Percentiles rank a stretch among this genome's conserved stretches.
phyloP scores from a whole-genome alignment of 768 basidiomycete genomes.

The Suillus clintonianus region DNA sequence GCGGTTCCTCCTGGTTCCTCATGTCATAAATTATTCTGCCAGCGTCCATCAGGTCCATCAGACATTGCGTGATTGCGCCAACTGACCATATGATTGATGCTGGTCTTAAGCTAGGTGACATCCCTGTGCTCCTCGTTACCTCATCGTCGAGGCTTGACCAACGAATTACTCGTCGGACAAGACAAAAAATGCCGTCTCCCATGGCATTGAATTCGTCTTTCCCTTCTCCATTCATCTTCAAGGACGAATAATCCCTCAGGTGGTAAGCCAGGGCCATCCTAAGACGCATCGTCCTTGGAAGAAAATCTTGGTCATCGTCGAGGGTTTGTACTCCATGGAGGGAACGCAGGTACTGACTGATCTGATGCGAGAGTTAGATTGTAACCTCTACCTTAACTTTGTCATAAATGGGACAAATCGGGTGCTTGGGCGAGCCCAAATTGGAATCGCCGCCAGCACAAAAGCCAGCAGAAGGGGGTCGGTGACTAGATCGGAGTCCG shows the following conservation, averaged over 20 bases:
- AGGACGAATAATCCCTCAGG: constrained; percentile 53
- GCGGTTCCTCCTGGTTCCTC: no score
- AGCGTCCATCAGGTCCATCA: no score
- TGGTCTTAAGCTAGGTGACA: not conserved
- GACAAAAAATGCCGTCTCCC: constrained; percentile 50
- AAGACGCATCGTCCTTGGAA: constrained; percentile 99
- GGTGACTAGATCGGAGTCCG: not conserved
- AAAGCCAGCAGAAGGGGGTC: not conserved
- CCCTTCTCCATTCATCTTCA: constrained; percentile 59
- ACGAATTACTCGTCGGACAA: constrained; percentile 10
- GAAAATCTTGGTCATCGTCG: constrained; percentile 93
- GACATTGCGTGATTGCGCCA: no score
- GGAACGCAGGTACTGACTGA: constrained; percentile 48
- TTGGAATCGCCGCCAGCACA: not conserved
- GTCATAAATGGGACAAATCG: not conserved
- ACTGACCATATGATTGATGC: no score
- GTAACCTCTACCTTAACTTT: not conserved
- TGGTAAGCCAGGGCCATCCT: constrained; percentile 96
- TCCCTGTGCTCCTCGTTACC: not conserved
- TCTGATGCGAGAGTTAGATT: not conserved
- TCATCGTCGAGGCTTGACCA: constrained; percentile 12
- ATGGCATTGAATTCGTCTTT: constrained; percentile 60
- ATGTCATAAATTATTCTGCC: no score
- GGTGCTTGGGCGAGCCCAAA: not conserved
- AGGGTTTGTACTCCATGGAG: constrained; percentile 98